Base-by-base conservation (phyloP, 768 basidiomycete species). In the Macrolepiota fuliginosa region DNA sequence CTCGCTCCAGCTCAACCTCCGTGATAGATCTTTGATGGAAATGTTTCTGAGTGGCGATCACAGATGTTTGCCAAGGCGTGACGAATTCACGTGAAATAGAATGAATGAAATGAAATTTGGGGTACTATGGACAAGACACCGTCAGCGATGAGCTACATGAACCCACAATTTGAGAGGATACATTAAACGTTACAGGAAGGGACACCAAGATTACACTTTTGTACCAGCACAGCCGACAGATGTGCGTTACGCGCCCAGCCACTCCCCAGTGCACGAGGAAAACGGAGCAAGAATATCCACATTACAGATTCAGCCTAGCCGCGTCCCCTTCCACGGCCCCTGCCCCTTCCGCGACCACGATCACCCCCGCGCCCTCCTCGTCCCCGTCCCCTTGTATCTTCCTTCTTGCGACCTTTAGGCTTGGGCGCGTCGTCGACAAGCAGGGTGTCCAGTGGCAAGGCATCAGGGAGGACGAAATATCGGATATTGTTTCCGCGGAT, bases 391-490 rank as follows among this genome's bases (percentile, higher is more conserved):
- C 92, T 80, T 1, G 80, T 72, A 46, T 89, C 91, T 10, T 92
- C 94, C 82, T 96, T 96, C 79, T 92, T 95, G 74, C 89, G 83
- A 49, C 84, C 88, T 73, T 96, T 97, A 17, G 96, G 95, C 76
- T 96, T 96, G 4, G 96, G 97, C 13, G 95, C 92, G 71, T 99
- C 97, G 73, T 99, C 96, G 27, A 99, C 95, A 7, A 99, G 85
- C 6, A 99, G 84, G 22, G 97, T 98, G 73, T 99, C 96, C 63
- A 99, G 79, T 0, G 97, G 96, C 7, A 99, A 81, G 0, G 96
- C 95, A 72, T 99, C 96, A 9, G 97, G 97, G n/a, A 99, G 88
- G 61, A 96, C 87, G 72, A 94, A 96, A 77, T 98, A 98, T 55
- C 96, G 90, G 69, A 99, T 87, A 70, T 93, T 97, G 81, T 97